Percentiles rank a stretch among this genome's conserved stretches.
phyloP scores from a whole-genome alignment of 441 rosid species.

The Bocquillonia castaneifolia region DNA sequence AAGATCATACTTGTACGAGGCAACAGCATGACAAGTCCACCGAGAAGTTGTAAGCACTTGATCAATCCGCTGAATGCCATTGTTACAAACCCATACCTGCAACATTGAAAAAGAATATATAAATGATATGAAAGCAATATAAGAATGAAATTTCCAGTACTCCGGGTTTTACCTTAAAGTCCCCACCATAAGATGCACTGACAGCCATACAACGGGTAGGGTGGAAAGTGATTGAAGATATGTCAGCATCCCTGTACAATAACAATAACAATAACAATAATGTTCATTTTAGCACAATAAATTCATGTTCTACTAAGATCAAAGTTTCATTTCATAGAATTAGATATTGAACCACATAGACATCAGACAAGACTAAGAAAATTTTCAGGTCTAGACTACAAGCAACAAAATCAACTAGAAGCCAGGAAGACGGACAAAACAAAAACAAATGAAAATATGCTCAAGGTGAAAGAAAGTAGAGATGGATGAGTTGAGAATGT shows the following conservation, averaged over 20 bases:
- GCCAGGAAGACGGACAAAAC: neutral
- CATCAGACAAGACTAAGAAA: neutral
- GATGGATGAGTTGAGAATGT: neutral
- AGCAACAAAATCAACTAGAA: neutral
- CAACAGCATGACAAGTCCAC: slow-evolving; percentile 91
- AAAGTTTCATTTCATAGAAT: slow-evolving; percentile 4
- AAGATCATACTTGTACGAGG: slow-evolving; percentile 75
- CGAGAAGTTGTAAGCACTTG: slow-evolving; percentile 41
- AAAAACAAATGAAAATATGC: neutral
- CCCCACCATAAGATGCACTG: slow-evolving; percentile 79
- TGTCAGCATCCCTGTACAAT: slow-evolving; percentile 60
- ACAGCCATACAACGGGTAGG: slow-evolving; percentile 73
- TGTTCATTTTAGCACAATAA: neutral
- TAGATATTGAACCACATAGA: neutral
- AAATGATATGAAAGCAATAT: neutral
- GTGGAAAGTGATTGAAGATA: slow-evolving; percentile 75
- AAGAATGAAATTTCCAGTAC: slow-evolving; percentile 2
- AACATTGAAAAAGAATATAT: slow-evolving; percentile 10
- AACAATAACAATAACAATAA: neutral
- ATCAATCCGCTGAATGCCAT: slow-evolving; percentile 38
- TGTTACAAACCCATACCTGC: slow-evolving; percentile 74
- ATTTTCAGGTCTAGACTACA: neutral
- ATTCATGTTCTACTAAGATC: neutral
- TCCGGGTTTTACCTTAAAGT: slow-evolving; percentile 72
- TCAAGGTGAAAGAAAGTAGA: neutral